Percentiles rank a stretch among this genome's conserved stretches.
Evolutionary conservation across 2,329 filamentous ascomycete genomes (phyloP).

Genomic region (Falciphora oryzae): DNA sequence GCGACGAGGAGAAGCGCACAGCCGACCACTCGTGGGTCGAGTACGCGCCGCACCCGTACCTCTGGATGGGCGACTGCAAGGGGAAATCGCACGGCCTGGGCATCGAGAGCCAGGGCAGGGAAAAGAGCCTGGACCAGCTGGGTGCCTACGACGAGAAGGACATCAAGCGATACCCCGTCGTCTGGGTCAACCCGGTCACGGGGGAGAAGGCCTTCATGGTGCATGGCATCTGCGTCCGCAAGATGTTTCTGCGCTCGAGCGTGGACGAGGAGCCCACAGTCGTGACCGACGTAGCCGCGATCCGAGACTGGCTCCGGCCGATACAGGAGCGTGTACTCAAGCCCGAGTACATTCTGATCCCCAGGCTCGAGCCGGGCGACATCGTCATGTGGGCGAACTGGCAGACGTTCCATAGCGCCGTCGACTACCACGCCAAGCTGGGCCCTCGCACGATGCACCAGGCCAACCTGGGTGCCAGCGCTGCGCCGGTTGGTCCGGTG

Average conservation of each 20-base stretch:
- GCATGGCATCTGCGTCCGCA: slow-evolving; percentile 33
- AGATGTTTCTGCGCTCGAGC: slow-evolving; percentile 31
- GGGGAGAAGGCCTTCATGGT: slow-evolving; percentile 38
- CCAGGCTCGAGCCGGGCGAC: slow-evolving; percentile 35
- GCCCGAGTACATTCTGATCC: slow-evolving; percentile 36
- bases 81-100: slow-evolving; percentile 34
- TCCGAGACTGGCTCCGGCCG: slow-evolving; percentile 27
- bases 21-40: slow-evolving; percentile 40
- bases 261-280: slow-evolving; percentile 26
- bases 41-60: slow-evolving; percentile 38
- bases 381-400: slow-evolving; percentile 40
- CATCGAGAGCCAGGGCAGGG: slow-evolving; percentile 31
- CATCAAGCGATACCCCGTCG: slow-evolving; percentile 38
- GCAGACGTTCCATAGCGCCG: slow-evolving; percentile 34
- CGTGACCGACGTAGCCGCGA: slow-evolving; percentile 31
- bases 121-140: slow-evolving; percentile 31
- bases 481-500: slow-evolving; percentile 11
- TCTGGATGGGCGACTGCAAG: slow-evolving; percentile 36
- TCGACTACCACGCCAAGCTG: slow-evolving; percentile 35
- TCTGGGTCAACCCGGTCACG: slow-evolving; percentile 38
- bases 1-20: slow-evolving; percentile 31
- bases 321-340: slow-evolving; percentile 34
- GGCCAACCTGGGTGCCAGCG: slow-evolving; percentile 27
- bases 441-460: slow-evolving; percentile 40
- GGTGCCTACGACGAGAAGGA: slow-evolving; percentile 24